Conservation (phyloP, 306 rosid genomes). For the Astragalus membranaceus region DNA sequence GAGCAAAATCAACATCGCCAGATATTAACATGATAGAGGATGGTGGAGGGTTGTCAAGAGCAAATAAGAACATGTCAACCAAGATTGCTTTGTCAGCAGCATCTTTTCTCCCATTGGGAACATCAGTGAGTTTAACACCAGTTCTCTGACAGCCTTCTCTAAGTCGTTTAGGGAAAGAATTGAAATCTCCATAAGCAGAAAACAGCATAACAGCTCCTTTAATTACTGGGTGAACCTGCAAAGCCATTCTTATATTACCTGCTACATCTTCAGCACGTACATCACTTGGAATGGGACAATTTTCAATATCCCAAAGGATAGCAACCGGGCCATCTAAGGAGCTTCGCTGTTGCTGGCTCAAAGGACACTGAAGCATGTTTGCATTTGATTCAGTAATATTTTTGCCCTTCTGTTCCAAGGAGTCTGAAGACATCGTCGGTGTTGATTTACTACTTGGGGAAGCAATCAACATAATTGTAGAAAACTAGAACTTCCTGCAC, state of each 20-base stretch:
- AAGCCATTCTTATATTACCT: slow-evolving; percentile 92
- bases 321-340: slow-evolving; percentile 71
- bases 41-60: slow-evolving; percentile 97
- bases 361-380: slow-evolving; percentile 40
- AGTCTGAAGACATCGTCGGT: slow-evolving; percentile 29
- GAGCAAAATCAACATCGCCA: slow-evolving; percentile 93
- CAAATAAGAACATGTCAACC: slow-evolving; percentile 97
- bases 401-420: slow-evolving; percentile 50
- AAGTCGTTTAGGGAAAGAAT: slow-evolving; percentile 80
- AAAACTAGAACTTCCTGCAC: slow-evolving; percentile 39
- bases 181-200: slow-evolving; percentile 94
- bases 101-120: slow-evolving; percentile 97
- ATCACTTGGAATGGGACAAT: slow-evolving; percentile 92
- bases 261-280: slow-evolving; percentile 95
- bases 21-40: slow-evolving; percentile 91
- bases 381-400: slow-evolving; percentile 42
- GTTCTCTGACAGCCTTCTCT: slow-evolving; percentile 99
- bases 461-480: slow-evolving; percentile 35
- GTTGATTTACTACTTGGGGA: slow-evolving; percentile 32
- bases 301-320: slow-evolving; percentile 95
- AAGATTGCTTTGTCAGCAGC: slow-evolving; percentile 98
- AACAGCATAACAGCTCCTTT: slow-evolving; percentile 79
- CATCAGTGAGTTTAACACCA: slow-evolving; percentile 87
- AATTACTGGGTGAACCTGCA: slow-evolving; percentile 82
- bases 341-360: slow-evolving; percentile 44